A percentile compares a stretch with the other conserved stretches of the same genome.
These are phyloP conservation scores for Knoxdaviesia capensis DNA, from an alignment of 2,329 filamentous ascomycete genomes.

Conservation along the genomic window DNA sequence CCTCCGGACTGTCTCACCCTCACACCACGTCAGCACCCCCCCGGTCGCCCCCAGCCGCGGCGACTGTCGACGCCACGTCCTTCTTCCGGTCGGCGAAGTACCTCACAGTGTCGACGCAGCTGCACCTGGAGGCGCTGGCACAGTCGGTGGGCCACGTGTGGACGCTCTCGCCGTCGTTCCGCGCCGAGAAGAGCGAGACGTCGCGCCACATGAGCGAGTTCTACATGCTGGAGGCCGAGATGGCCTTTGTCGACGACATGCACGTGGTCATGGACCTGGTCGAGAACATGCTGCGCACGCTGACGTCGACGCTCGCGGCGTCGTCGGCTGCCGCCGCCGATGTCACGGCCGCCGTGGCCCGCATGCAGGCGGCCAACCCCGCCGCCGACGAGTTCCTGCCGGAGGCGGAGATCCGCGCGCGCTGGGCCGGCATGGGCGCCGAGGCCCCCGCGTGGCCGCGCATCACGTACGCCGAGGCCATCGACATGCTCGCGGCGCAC, in stretches of 20 bases:
- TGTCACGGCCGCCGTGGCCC: slow-evolving; percentile 14
- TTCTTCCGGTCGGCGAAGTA: slow-evolving; percentile 88
- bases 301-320: slow-evolving; percentile 18
- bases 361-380: slow-evolving; percentile 1
- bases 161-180: slow-evolving; percentile 84
- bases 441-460: slow-evolving; percentile 43
- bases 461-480: slow-evolving; percentile 65
- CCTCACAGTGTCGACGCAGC: slow-evolving; percentile 81
- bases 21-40: too few species aligned
- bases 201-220: slow-evolving; percentile 90
- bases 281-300: slow-evolving; percentile 51
- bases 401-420: slow-evolving; percentile 29
- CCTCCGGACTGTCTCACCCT: slow-evolving; percentile 11
- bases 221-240: slow-evolving; percentile 93
- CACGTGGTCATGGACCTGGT: slow-evolving; percentile 57
- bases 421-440: slow-evolving; percentile 51
- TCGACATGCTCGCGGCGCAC: slow-evolving; percentile 36
- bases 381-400: slow-evolving; percentile 18
- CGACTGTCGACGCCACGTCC: slow-evolving; percentile 6
- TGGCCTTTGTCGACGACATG: slow-evolving; percentile 56
- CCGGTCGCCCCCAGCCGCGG: too few species aligned
- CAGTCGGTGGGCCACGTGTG: slow-evolving; percentile 82
- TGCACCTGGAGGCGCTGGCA: slow-evolving; percentile 82
- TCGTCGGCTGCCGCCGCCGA: slow-evolving; percentile 24
- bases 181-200: slow-evolving; percentile 85